Base-by-base conservation (phyloP, 768 basidiomycete species). In the Mycena epipterygia region DNA sequence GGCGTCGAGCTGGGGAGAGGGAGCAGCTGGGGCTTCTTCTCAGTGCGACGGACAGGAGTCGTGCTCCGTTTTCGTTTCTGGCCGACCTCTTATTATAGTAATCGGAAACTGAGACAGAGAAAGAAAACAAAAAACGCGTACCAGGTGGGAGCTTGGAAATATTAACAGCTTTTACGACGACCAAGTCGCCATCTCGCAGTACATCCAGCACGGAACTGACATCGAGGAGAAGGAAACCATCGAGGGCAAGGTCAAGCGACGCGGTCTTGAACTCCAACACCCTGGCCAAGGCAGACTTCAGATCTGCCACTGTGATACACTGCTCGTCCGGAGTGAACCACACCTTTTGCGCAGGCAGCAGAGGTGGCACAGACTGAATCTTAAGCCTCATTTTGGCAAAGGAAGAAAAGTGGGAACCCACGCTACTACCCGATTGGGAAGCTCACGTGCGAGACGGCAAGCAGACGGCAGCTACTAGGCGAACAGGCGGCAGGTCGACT, bases 141-240 rank as follows among this genome's bases (percentile, higher is more conserved):
- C 59, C 41, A 33, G 57, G 12, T n/a, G 25, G 44, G 21, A 52
- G 33, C 8, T 48, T 53, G 25, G 29, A 29, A 8, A 13, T 25
- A 46, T 48, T 35, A n/a, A 27, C 51, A 0, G 67, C 53, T 64
- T 82, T 81, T 5, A 88, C 74, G 37, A 76, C 73, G 21, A 88
- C 75, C 39, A 89, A 77, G 78, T 89, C 88, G 0, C 87, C 87
- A 75, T 89, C 88, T 73, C 87, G 80, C 30, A 88, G 76, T 21
- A 85, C 82, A 55, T 74, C 71, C 29, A 72, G 68, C 49, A 84
- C 74, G 11, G 77, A 76, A 53, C 78, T 83, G 44, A 81, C 79
- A 64, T 86, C 81, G 71, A 89, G 72, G 39, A 89, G 79, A 66
- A 87, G 85, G 75, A 88, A 89, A 30, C 80, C 85, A 42, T 89